Percentiles rank a stretch among this genome's conserved stretches.
These are phyloP conservation scores for Puccinia triticina DNA, from an alignment of 1,284 basidiomycete genomes.

Conservation along the genomic window DNA sequence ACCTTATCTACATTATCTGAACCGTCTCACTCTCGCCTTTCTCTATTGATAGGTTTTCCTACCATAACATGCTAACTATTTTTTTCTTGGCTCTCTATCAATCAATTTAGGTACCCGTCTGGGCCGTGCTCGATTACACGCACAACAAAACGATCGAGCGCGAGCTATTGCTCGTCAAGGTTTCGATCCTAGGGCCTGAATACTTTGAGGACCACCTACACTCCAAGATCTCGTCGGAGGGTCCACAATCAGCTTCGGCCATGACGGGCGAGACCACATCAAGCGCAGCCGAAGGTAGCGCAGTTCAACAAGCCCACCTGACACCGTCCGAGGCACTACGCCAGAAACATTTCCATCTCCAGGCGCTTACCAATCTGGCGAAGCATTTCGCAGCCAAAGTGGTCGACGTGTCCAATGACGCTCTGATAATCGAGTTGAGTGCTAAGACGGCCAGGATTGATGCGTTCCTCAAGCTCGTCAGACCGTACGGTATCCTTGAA, in stretches of 20 bases:
- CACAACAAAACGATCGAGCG: constrained; percentile 80
- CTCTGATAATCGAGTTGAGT: constrained; percentile 90
- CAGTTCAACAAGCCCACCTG: constrained; percentile 63
- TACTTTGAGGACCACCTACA: constrained; percentile 85
- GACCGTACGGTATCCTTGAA: constrained; percentile 94
- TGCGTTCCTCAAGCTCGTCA: constrained; percentile 85
- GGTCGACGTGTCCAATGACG: constrained; percentile 91
- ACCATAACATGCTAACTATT: neutral
- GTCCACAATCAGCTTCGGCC: constrained; percentile 40
- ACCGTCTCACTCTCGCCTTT: neutral
- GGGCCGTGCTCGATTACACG: constrained; percentile 95
- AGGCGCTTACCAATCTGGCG: constrained; percentile 80
- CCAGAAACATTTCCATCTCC: constrained; percentile 84
- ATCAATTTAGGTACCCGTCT: constrained; percentile 58
- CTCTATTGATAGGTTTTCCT: constrained; percentile 18
- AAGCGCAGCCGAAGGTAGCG: constrained; percentile 66
- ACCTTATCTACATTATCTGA: constrained; percentile 51
- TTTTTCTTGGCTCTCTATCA: neutral
- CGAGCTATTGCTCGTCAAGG: constrained; percentile 83
- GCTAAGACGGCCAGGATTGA: constrained; percentile 90
- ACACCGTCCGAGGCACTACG: constrained; percentile 77
- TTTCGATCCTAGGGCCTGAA: constrained; percentile 95
- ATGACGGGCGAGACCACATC: constrained; percentile 55
- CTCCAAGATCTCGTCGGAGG: constrained; percentile 50
- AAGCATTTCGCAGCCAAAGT: constrained; percentile 89